Percentiles rank a stretch among this genome's conserved stretches.
phyloP scores from a whole-genome alignment of 176 grass and related monocot genomes.

The Paspalum notatum region DNA sequence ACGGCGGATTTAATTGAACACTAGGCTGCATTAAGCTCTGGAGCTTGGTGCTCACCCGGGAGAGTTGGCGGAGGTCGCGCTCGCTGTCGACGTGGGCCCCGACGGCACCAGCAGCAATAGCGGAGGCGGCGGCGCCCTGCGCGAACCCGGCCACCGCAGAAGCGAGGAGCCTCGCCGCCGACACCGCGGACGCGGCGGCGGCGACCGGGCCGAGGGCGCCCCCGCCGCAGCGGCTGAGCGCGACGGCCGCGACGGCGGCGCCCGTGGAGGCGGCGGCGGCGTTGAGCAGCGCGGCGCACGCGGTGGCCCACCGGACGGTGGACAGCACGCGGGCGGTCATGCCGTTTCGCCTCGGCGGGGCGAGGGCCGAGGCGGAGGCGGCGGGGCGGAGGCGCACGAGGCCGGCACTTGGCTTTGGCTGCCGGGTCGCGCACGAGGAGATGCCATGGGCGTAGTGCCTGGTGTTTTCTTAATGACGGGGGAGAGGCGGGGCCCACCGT shows the following conservation, averaged over 20 bases:
- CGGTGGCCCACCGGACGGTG: conserved; percentile 52
- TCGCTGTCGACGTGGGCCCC: conserved; percentile 58
- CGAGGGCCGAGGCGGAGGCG: conserved; percentile 17
- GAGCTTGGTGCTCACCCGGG: conserved; percentile 47
- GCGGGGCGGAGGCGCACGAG: conserved; percentile 29
- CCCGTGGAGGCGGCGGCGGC: conserved; percentile 37
- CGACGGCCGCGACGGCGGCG: conserved; percentile 38
- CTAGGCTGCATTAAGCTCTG: not conserved
- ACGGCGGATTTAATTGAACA: conserved; percentile 7
- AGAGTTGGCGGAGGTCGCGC: conserved; percentile 56
- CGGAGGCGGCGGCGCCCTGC: conserved; percentile 64
- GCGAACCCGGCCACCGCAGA: conserved; percentile 43
- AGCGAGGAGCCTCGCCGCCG: conserved; percentile 37
- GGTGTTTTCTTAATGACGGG: not conserved
- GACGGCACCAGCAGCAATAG: conserved; percentile 53
- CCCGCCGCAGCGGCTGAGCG: conserved; percentile 33
- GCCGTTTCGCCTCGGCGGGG: not conserved
- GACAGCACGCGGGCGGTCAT: conserved; percentile 48
- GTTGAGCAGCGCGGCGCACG: conserved; percentile 63
- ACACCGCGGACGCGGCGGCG: conserved; percentile 29
- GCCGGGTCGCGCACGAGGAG: not conserved
- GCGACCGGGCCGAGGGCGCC: conserved; percentile 23
- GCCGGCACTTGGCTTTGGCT: not conserved
- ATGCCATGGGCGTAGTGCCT: not conserved
- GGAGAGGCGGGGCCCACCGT: not conserved